Base-by-base conservation (phyloP, 2,329 filamentous ascomycete species). In the Cladophialophora psammophila region DNA sequence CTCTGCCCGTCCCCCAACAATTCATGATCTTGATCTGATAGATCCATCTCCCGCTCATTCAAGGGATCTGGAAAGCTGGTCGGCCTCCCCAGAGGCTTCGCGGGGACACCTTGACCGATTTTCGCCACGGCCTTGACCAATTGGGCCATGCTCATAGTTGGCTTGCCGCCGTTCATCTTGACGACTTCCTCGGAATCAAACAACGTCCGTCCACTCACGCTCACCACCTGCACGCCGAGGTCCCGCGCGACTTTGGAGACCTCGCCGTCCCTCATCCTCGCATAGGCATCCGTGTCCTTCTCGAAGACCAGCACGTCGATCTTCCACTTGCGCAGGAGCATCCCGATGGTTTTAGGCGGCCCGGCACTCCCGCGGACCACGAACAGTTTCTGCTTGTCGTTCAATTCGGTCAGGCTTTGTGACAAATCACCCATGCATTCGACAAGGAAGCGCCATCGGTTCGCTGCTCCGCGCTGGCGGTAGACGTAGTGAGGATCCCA, bases 401-500 rank as follows among this genome's bases (percentile, higher is more conserved):
- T 93, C n/a, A 92, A 79, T 64, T 85, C 87, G 18, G 85, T 87
- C 74, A 93, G 88, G n/a, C 60, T 54, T 6, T 80, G 76, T 0
- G 90, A 92, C 5, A 93, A 82, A 74, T 92, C 89, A 71, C 84
- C 85, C 74, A 93, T 90, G 73, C 90, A 92, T 75, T 93, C 91
- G 53, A 71, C 87, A 81, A 92, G 78, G 74, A 90, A 93, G 72
- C 91, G 88, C 89, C 90, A 93, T 71, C 91, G 82, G 73, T 94
- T 94, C 8, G 87, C 80, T 0, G 90, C 90, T 4, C 89, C 90
- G 65, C 90, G 85, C 0, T 88, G 87, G 36, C 85, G 85, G 75
- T 92, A 93, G 32, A 93, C 90, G 75, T 93, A 93, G 76, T 93
- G 90, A 64, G 90, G 90, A 75, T 93, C 91, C 90, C 90, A 94